Conservation (phyloP, 257 asterid genomes). For the Euphrasia confusa region DNA sequence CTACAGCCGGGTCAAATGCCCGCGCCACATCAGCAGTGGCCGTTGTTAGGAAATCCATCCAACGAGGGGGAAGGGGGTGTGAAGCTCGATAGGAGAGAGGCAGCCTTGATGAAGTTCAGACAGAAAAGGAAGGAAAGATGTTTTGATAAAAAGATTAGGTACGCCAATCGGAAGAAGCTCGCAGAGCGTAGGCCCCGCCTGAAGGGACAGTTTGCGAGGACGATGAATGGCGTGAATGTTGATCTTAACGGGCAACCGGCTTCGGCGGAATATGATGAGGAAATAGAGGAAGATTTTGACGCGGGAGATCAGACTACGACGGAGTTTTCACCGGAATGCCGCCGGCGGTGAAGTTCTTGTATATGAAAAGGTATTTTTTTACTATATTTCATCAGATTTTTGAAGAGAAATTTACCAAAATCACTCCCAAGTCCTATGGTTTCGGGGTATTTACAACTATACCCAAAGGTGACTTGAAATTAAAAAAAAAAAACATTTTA, state of each 20-base stretch:
- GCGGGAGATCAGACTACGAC: slow-evolving; percentile 34
- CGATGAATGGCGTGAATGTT: slow-evolving; percentile 59
- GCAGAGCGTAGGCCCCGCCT: slow-evolving; percentile 96
- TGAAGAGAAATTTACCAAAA: no score
- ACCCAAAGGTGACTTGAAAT: no score
- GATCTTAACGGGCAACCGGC: slow-evolving; percentile 89
- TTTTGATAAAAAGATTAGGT: slow-evolving; percentile 90
- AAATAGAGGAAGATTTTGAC: slow-evolving; percentile 29
- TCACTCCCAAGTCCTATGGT: no score
- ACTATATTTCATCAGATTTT: no score
- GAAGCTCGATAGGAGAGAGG: slow-evolving; percentile 78
- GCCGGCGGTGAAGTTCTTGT: slow-evolving; percentile 21
- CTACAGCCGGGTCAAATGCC: slow-evolving; percentile 68
- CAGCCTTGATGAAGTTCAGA: slow-evolving; percentile 85
- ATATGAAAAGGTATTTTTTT: slow-evolving; percentile 22
- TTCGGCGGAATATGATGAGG: slow-evolving; percentile 54
- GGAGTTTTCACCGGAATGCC: slow-evolving; percentile 33
- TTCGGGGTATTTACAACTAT: no score
- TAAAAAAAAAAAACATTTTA: no score
- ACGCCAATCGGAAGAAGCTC: slow-evolving; percentile 75
- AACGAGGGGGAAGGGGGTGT: slow-evolving; percentile 37
- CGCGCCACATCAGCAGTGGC: slow-evolving; percentile 52
- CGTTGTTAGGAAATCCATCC: slow-evolving; percentile 42
- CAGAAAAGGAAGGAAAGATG: slow-evolving; percentile 91
- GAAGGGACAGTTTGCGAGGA: slow-evolving; percentile 93